These are phyloP conservation scores for Leishmania gerbilli DNA, from an alignment of 208 protist species.

Conservation along the genomic window DNA sequence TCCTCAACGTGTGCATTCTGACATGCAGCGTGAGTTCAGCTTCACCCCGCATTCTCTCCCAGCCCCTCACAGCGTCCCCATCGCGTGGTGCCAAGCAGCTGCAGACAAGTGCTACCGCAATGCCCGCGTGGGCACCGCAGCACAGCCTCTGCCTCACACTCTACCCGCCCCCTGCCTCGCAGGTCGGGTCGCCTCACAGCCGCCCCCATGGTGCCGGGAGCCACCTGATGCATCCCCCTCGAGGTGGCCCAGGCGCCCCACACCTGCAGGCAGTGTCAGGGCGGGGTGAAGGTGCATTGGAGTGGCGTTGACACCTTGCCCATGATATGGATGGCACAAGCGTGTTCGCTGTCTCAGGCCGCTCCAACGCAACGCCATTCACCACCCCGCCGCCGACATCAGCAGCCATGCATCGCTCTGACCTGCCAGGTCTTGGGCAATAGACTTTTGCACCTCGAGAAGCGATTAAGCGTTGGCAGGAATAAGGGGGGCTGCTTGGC, in stretches of 20 bases:
- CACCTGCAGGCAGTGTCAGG: not conserved
- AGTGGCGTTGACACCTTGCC: not conserved
- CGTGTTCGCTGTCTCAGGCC: not conserved
- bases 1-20: too few relatives aligned
- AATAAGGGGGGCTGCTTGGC: not conserved
- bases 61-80: not conserved
- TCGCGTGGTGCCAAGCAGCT: not conserved
- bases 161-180: not conserved
- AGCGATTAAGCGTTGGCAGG: not conserved
- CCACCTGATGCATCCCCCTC: not conserved
- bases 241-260: not conserved
- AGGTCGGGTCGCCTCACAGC: not conserved
- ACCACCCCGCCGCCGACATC: not conserved
- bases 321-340: not conserved
- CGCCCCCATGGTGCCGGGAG: not conserved
- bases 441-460: not conserved
- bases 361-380: not conserved
- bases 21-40: not conserved
- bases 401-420: not conserved
- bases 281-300: not conserved
- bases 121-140: not conserved
- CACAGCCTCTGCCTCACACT: not conserved
- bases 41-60: not conserved
- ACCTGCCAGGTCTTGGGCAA: not conserved
- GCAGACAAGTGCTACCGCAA: not conserved